These are phyloP conservation scores for Endogone sp. DNA, from an alignment of 192 early-diverging fungal genomes.

Conservation along the genomic window DNA sequence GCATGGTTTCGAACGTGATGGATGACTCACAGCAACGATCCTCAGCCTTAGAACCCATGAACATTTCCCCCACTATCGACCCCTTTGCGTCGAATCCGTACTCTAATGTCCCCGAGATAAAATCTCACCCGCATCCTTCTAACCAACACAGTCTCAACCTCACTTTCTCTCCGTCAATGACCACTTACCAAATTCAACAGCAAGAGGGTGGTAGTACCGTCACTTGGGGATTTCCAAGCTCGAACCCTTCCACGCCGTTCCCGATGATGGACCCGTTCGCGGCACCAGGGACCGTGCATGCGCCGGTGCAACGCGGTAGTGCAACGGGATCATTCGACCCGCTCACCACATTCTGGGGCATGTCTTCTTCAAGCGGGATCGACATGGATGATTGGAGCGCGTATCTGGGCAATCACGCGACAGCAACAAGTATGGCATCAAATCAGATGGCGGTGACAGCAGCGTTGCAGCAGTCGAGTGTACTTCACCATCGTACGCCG, in stretches of 20 bases:
- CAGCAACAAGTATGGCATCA: background rate
- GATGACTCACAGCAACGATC: background rate
- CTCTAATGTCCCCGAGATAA: background rate
- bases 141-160: background rate
- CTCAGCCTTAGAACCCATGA: background rate
- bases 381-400: constrained; percentile 33
- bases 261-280: constrained; percentile 31
- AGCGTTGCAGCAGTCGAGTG: constrained; percentile 10
- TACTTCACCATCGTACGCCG: constrained; percentile 1
- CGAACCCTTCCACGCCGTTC: background rate
- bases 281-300: constrained; percentile 19
- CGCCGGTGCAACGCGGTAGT: constrained; percentile 5
- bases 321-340: constrained; percentile 8
- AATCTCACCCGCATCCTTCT: background rate
- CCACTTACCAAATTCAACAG: background rate
- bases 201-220: background rate
- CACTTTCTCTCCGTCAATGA: background rate
- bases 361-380: constrained; percentile 18
- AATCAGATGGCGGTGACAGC: background rate
- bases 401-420: constrained; percentile 25
- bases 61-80: background rate
- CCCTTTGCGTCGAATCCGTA: constrained; percentile 15
- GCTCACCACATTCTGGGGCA: constrained; percentile 23
- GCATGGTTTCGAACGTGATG: background rate
- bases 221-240: background rate